These are phyloP conservation scores for Aspergillus viridinutans DNA, from an alignment of 2,329 filamentous ascomycete species.

Conservation along the genomic window DNA sequence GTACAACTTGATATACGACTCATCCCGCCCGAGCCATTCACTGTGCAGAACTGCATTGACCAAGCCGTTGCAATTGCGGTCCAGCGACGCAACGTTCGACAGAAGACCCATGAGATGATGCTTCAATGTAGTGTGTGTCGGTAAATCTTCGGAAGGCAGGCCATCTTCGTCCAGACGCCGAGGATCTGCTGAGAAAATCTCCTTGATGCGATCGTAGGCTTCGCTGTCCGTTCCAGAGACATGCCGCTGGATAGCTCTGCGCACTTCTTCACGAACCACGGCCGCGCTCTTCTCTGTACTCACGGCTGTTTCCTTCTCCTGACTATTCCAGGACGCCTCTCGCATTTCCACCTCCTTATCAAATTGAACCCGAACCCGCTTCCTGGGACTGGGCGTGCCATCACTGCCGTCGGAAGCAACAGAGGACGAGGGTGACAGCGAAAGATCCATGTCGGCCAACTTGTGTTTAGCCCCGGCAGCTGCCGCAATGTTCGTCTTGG, in stretches of 20 bases:
- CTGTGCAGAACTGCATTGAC: slow-evolving; percentile 56
- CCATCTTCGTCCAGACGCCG: slow-evolving; percentile 35
- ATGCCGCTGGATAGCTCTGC: slow-evolving; percentile 54
- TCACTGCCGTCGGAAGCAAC: slow-evolving; percentile 24
- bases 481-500: slow-evolving; percentile 22
- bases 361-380: slow-evolving; percentile 43
- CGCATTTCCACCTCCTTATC: slow-evolving; percentile 35
- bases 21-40: slow-evolving; percentile 60
- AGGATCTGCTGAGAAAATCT: slow-evolving; percentile 49
- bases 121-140: slow-evolving; percentile 49
- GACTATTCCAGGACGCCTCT: slow-evolving; percentile 30
- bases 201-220: slow-evolving; percentile 54
- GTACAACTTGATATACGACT: slow-evolving; percentile 55
- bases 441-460: slow-evolving; percentile 32
- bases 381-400: slow-evolving; percentile 30
- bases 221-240: slow-evolving; percentile 50
- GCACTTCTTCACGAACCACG: slow-evolving; percentile 59
- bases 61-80: slow-evolving; percentile 54
- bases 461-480: slow-evolving; percentile 33
- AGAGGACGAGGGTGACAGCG: slow-evolving; percentile 29
- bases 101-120: slow-evolving; percentile 58
- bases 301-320: slow-evolving; percentile 30
- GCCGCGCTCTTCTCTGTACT: slow-evolving; percentile 51
- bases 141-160: slow-evolving; percentile 40
- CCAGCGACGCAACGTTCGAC: slow-evolving; percentile 53